Evolutionary conservation across 805 yeast genomes (phyloP), one percentile per base, ranked within the genome.

Genomic region (Pachysolen tannophilus): DNA sequence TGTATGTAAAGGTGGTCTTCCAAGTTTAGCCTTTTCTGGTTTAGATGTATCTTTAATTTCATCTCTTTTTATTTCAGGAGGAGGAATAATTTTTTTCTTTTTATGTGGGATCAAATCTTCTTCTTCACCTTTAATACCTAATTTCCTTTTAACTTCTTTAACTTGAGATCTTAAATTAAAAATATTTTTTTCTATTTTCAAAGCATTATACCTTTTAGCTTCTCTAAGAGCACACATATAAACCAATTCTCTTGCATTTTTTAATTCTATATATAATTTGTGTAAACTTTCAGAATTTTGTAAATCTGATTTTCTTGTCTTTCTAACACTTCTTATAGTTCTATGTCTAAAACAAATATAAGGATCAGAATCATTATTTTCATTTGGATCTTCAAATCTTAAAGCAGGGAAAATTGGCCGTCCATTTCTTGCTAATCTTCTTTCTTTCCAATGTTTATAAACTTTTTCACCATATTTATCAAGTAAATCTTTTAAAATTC

Each of bases 291-390:
- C 97, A 10, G 87, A 80, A 46, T 92, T 86, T 47, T 86, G 83
- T 23, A 83, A 73, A 61, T 92, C 98, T 0, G 96, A 84, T 44
- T 97, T 75, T 56, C 98, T 76, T 0, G 98, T 92, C 56, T 92
- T 92, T 56, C 98, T 81, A 20, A 94, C 92, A 53, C 84, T 97
- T 45, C 98, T 76, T 44, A 86, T 81, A 52, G 88, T 97, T 56
- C 98, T 81, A 46, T 96, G 78, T 50, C 98, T 75, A 66, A 92
- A 92, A 62, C 97, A 86, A 27, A 86, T 81, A 56, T 92, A 92
- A 2, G 98, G 97, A 56, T 92, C 97, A 40, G 72, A 74, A 49
- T 88, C 97, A 49, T 88, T 97, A 50, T 87, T 87, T 40, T 85
- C 92, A 37, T 74, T 75, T 17, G 84, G 84, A 46, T 84, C 88